A percentile compares a stretch with the other conserved stretches of the same genome.
Conservation (phyloP, 371 early-diverging fungal genomes). For the Mortierella sp. region DNA sequence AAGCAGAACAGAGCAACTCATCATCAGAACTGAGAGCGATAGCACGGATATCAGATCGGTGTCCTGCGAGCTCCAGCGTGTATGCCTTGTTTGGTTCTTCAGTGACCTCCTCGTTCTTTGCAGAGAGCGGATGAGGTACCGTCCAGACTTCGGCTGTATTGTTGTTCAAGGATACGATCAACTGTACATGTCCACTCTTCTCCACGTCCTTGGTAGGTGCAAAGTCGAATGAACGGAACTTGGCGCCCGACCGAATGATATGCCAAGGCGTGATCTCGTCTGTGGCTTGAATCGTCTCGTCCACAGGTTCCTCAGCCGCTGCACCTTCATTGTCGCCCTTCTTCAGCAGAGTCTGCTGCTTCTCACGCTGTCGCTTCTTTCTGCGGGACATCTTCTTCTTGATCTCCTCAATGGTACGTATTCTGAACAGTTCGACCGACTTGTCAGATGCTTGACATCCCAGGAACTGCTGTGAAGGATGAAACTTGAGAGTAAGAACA, state of each 20-base stretch:
- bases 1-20: constrained; percentile 85
- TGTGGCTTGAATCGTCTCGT: constrained; percentile 65
- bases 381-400: constrained; percentile 85
- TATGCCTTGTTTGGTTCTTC: constrained; percentile 66
- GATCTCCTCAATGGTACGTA: constrained; percentile 80
- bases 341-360: constrained; percentile 59
- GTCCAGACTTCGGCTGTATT: constrained; percentile 80
- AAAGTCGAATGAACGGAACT: constrained; percentile 83
- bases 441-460: constrained; percentile 85
- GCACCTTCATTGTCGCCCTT: constrained; percentile 39
- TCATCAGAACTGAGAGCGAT: constrained; percentile 89
- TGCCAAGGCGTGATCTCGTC: constrained; percentile 76
- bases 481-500: constrained; percentile 73
- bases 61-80: constrained; percentile 87
- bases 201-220: constrained; percentile 64
- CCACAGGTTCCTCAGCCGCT: constrained; percentile 61
- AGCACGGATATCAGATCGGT: constrained; percentile 90
- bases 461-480: constrained; percentile 78
- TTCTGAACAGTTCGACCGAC: constrained; percentile 83
- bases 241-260: constrained; percentile 74
- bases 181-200: constrained; percentile 63
- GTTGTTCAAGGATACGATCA: constrained; percentile 72
- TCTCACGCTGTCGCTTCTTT: constrained; percentile 84
- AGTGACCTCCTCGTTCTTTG: constrained; percentile 60
- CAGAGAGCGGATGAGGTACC: constrained; percentile 56